A percentile compares a stretch with the other conserved stretches of the same genome.
Conservation (phyloP, 805 yeast genomes). For the Ogataea dorogensis region DNA sequence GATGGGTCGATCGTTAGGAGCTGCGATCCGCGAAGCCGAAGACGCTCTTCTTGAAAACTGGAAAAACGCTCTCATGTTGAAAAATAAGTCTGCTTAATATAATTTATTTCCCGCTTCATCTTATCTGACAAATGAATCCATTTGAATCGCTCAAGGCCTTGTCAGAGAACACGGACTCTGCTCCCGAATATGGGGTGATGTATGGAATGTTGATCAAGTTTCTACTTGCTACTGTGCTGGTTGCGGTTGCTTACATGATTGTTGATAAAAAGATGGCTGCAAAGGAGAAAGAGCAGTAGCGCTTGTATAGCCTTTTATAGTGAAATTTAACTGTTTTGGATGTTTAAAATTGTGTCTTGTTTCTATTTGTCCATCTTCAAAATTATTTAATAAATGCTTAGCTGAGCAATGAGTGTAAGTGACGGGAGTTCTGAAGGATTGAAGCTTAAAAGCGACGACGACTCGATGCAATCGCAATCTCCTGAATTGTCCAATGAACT, state of each 20-base stretch:
- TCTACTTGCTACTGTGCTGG: conserved; percentile 24
- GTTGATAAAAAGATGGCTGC: conserved; percentile 21
- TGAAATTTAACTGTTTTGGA: neutral
- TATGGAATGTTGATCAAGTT: conserved; percentile 26
- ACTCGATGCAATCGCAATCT: conserved; percentile 3
- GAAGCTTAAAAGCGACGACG: conserved; percentile 1
- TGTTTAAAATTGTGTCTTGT: conserved; percentile 1
- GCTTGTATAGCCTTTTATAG: neutral
- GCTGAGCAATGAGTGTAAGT: conserved; percentile 5
- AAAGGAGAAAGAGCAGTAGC: conserved; percentile 4
- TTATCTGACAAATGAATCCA: conserved; percentile 15
- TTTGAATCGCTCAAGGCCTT: conserved; percentile 17
- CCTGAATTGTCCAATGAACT: neutral
- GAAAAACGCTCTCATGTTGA: conserved; percentile 4
- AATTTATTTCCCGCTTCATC: no score
- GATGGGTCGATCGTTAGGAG: conserved; percentile 22
- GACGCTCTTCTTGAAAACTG: conserved; percentile 5
- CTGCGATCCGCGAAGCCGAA: conserved; percentile 14
- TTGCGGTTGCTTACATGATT: conserved; percentile 22
- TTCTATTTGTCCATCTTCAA: conserved; percentile 1
- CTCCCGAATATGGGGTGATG: conserved; percentile 13
- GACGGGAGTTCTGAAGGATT: conserved; percentile 1
- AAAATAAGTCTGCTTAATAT: no score
- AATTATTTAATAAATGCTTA: neutral
- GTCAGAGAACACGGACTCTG: conserved; percentile 8